Base-by-base conservation (phyloP, 2,329 filamentous ascomycete species). In the Pseudocercospora vitis region DNA sequence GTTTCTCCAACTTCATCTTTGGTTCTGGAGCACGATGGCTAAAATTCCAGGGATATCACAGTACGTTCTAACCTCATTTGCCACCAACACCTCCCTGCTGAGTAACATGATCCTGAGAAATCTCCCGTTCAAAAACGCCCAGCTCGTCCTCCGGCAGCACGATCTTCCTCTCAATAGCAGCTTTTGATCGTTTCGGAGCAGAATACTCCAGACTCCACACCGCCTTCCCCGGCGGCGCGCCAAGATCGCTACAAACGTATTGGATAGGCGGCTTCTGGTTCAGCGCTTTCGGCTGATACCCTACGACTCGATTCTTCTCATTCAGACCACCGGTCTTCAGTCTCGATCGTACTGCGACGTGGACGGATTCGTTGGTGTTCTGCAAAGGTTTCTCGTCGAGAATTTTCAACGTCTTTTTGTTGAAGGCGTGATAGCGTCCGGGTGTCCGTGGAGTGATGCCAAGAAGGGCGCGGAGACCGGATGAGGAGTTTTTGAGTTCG, bases 351-450 rank as follows among this genome's bases (percentile, higher is more conserved):
- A 53, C 48, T 5, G 51, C 44, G 16, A 52, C 39, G 28, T 59
- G 57, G 7, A 59, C 52, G 3, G 31, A 26, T 24, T 59, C 57
- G 28, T 55, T 49, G 2, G 57, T 57, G 21, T 59, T 57, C 14
- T 52, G 51, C 7, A 59, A 18, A 2, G 55, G 50, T 9, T 55
- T 33, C 2, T 51, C 53, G 4, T 49, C 21, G 23, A 35, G n/a
- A 3, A 55, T 45, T 3, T 37, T 55, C 31, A 58, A 47, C 2
- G 44, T 55, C 40, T 55, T 55, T 28, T 54, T 55, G 18, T 57
- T 52, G 19, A 53, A n/a, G 5, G 48, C 49, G 16, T 57, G 51
- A 21, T 59, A 59, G 9, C 54, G 29, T 19, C 54, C 57, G 3
- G 57, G 57, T 3, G 12, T 12, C 3, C 54, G 44, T 45, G 29